Base-by-base conservation (phyloP, 108 stramenopile genomes). In the Parietichytrium sp. region DNA sequence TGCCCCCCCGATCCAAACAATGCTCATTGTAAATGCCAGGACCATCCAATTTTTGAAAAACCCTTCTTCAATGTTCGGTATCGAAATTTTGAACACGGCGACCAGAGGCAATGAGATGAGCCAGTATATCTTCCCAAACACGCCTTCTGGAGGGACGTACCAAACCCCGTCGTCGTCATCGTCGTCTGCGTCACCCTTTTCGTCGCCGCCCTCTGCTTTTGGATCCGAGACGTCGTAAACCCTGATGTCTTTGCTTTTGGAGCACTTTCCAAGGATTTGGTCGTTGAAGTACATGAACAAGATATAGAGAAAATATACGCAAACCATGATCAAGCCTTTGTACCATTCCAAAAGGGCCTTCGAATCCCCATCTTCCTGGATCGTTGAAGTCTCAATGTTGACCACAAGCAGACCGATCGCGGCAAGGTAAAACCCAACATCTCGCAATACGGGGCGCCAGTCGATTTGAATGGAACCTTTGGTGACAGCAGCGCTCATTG, bases 401-500 rank as follows among this genome's bases (percentile, higher is more conserved):
- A 45, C 20, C 13, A 72, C 61, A 27, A 72, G 25, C 3, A 72
- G 1, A 6, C 61, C 61, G 45, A 72, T 72, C 23, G 61, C 33
- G 12, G 20, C 3, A 6, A 72, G 16, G 61, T 72, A 72, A n/a
- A 16, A 72, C 6, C 20, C 18, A 8, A 72, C 61, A 1, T 72
- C 61, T 6, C 61, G 61, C 6, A 45, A 33, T 6, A 72, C 42
- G 16, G 61, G 61, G 6, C 61, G 61, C 61, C 61, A 72, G 61
- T 72, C 61, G 38, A 72, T 3, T 42, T 72, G 36, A 25, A 72
- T 72, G 38, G 61, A 8, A 33, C 45, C 45, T 16, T 33, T 27
- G 48, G 81, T 55, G 47, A 84, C 81, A 27, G 87, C 18, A 8
- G 85, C 87, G 38, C 88, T 87, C 49, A 89, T 54, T 30, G 86